Percentiles rank a stretch among this genome's conserved stretches.
Evolutionary conservation across 2,329 filamentous ascomycete genomes (phyloP).

Genomic region (Ascochyta lentis): DNA sequence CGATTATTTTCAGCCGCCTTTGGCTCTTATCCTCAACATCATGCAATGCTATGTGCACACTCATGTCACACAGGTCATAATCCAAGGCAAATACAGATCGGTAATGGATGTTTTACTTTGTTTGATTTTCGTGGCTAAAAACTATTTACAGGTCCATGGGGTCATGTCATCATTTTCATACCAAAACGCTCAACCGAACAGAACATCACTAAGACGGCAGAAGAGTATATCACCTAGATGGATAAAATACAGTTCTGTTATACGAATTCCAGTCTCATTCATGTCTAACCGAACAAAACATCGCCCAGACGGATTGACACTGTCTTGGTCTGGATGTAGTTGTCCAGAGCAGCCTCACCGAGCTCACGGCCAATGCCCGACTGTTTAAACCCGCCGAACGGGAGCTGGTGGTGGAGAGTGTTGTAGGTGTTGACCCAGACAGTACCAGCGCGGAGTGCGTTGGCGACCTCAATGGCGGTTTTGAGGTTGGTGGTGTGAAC

Average conservation of each 20-base stretch:
- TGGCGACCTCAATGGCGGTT: slow-evolving; percentile 78
- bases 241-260: no score
- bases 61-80: no score
- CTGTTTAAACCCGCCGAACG: slow-evolving; percentile 61
- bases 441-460: slow-evolving; percentile 72
- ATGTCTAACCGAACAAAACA: slow-evolving; percentile 53
- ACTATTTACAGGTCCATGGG: slow-evolving; percentile 10
- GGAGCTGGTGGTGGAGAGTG: slow-evolving; percentile 68
- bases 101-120: slow-evolving; percentile 1
- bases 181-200: slow-evolving; percentile 49
- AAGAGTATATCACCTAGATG: background rate
- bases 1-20: background rate
- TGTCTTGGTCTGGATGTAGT: slow-evolving; percentile 53
- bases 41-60: no score
- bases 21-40: background rate
- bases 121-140: slow-evolving; percentile 11
- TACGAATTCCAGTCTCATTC: no score
- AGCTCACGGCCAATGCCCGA: slow-evolving; percentile 57
- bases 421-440: slow-evolving; percentile 77
- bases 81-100: no score
- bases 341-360: slow-evolving; percentile 58
- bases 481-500: slow-evolving; percentile 80
- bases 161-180: background rate
- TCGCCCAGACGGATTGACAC: slow-evolving; percentile 56
- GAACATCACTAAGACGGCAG: slow-evolving; percentile 54